Base-by-base conservation (phyloP, 805 yeast species). In the Candida anglica region DNA sequence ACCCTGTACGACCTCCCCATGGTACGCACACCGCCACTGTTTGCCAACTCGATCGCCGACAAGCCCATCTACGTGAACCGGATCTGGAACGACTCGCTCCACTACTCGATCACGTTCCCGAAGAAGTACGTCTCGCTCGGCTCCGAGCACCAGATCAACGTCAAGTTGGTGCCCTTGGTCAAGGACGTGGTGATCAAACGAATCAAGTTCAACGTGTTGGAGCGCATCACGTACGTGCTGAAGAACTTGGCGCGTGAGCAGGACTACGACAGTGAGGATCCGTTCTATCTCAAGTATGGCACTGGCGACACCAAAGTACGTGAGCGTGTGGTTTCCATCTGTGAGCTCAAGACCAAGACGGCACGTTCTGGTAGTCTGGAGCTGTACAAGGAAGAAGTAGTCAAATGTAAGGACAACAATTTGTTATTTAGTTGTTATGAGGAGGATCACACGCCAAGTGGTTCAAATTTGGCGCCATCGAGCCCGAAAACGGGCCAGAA, bases 41-140 rank as follows among this genome's bases (percentile, higher is more conserved):
- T 71, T 50, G 78, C 79, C 2, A 69, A 73, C 22, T 70, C 77
- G 3, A 71, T 75, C 6, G 64, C 77, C 5, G 81, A 83, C 50
- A 85, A 82, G 49, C 87, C 94, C 0, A 73, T 85, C 13, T 83
- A 79, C 52, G 86, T 85, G 22, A 82, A 81, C 51, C 69, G 85
- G 41, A 69, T 78, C 1, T 85, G 93, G 93, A 77, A 78, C 44
- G 80, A 82, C 36, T 55, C 86, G 0, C 56, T 85, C 23, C 77
- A 78, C 36, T 85, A 85, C 55, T 82, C 82, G 42, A 70, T 85
- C 11, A 73, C 87, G 0, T 71, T 85, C 38, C 88, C 89, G 0
- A 71, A 71, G 38, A 85, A 84, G 47, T 84, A 69, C 52, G 75
- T 83, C 8, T 67, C 84, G 2, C 57, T 84, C 30, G 83, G 84